A percentile compares a stretch with the other conserved stretches of the same genome.
phyloP scores from a whole-genome alignment of 2,329 filamentous ascomycete genomes.

The Ilyonectria robusta region DNA sequence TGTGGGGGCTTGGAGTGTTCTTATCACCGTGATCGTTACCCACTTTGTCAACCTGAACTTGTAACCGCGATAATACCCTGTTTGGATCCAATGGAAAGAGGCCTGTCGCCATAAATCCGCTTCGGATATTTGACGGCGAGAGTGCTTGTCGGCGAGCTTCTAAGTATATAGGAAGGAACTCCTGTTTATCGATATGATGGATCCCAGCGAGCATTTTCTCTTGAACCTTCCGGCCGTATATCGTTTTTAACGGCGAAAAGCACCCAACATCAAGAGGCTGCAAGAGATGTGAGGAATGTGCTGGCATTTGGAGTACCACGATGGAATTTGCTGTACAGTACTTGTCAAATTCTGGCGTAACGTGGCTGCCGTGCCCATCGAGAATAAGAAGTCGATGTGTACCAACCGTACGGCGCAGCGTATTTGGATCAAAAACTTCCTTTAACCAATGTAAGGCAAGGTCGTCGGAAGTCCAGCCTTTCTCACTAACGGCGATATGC shows the following conservation, averaged over 20 bases:
- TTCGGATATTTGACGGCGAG: constrained; percentile 4
- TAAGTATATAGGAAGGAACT: constrained; percentile 4
- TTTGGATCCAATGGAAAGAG: constrained; percentile 6
- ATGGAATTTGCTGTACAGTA: neutral
- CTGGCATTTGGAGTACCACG: neutral
- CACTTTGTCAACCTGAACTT: constrained; percentile 4
- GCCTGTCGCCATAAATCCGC: constrained; percentile 2
- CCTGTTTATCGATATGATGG: neutral
- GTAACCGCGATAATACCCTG: constrained; percentile 5
- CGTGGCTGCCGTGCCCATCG: neutral
- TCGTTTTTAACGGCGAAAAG: neutral
- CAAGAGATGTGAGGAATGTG: neutral
- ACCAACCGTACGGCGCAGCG: neutral
- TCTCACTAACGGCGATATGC: too few species aligned
- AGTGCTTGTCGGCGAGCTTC: constrained; percentile 5
- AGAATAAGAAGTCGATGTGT: constrained; percentile 7
- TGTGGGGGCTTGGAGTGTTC: constrained; percentile 6
- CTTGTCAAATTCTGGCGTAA: neutral
- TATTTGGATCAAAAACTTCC: neutral
- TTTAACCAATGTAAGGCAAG: neutral
- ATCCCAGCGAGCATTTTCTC: neutral
- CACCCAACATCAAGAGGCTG: neutral
- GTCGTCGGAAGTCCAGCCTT: neutral
- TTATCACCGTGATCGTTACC: constrained; percentile 4
- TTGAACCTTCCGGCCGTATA: constrained; percentile 1